Evolutionary conservation across 1,284 basidiomycete species (phyloP).

Genomic region (Pterulicium gracile): DNA sequence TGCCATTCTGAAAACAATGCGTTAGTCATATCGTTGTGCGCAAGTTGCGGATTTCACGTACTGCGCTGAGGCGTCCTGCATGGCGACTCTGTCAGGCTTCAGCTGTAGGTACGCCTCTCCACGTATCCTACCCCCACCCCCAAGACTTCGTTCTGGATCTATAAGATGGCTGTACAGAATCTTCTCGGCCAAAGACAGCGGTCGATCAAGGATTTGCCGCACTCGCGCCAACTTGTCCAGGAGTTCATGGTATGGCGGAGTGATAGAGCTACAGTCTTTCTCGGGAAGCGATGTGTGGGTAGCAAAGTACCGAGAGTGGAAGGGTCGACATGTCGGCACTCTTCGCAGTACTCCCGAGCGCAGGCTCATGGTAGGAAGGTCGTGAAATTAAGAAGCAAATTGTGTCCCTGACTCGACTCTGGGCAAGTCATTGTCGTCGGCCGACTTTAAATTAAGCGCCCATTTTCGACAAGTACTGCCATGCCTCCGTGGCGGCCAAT

Average conservation of each 20-base stretch:
- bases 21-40: slow-evolving; percentile 6
- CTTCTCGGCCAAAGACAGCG: slow-evolving; percentile 93
- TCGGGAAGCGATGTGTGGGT: slow-evolving; percentile 41
- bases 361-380: slow-evolving; percentile 1
- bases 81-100: slow-evolving; percentile 88
- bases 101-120: slow-evolving; percentile 91
- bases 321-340: not conserved
- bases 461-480: no score
- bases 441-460: no score
- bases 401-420: no score
- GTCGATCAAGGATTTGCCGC: slow-evolving; percentile 59
- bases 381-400: no score
- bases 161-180: slow-evolving; percentile 92
- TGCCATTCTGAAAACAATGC: slow-evolving; percentile 50
- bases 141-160: slow-evolving; percentile 69
- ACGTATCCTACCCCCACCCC: slow-evolving; percentile 58
- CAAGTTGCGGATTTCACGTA: slow-evolving; percentile 17
- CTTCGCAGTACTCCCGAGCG: not conserved
- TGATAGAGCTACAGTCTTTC: slow-evolving; percentile 73
- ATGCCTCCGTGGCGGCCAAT: no score
- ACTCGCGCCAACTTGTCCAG: slow-evolving; percentile 69
- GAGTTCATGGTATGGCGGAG: slow-evolving; percentile 80
- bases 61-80: slow-evolving; percentile 99
- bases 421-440: no score
- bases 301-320: slow-evolving; percentile 26